Evolutionary conservation across 176 grass and related monocot species (phyloP), one percentile per base, ranked within the genome.

Genomic region (Aegilops tauschii): DNA sequence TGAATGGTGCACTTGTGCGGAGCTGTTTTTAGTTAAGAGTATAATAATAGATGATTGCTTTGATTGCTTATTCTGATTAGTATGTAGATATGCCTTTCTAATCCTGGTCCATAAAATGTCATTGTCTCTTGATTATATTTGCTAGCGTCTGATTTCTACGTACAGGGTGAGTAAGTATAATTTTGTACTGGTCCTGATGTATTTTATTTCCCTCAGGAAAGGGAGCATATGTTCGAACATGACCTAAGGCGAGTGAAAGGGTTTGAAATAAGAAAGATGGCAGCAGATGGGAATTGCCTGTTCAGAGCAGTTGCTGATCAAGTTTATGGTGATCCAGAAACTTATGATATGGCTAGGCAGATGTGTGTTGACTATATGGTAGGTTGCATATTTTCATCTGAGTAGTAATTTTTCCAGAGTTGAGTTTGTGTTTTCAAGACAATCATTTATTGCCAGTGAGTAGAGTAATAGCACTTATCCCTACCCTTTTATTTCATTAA

Each of bases 291-390:
- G 20, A 99, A 99, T 90, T 99, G 97, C 79, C 86, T 99, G 39
- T 99, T 99, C 84, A 95, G 97, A 76, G 94, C 97, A 56, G 94
- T 99, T 76, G 97, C 97, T 49, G 97, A 99, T 88, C 97, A 99
- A 91, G 97, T 99, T 77, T 99, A 99, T 72, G 97, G 97, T 87
- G 97, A 99, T 40, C 65, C 92, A 75, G 97, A 99, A 93, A 68
- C 83, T 84, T 97, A 95, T 90, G 97, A 99, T 52, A 91, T 95
- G 94, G 89, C 92, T 73, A 97, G 97, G 71, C 94, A 99, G 77
- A 94, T 99, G 94, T 96, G 94, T 73, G 90, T 99, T 86, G 97
- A 99, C 82, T 99, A 97, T 85, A 97, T 99, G 97, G 97, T 99
- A 87, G 54, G 86, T 77, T 79, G 29, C 23, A 13, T 68, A 3